These are phyloP conservation scores for Boletellus ananiceps DNA, from an alignment of 768 basidiomycete species.

Conservation along the genomic window DNA sequence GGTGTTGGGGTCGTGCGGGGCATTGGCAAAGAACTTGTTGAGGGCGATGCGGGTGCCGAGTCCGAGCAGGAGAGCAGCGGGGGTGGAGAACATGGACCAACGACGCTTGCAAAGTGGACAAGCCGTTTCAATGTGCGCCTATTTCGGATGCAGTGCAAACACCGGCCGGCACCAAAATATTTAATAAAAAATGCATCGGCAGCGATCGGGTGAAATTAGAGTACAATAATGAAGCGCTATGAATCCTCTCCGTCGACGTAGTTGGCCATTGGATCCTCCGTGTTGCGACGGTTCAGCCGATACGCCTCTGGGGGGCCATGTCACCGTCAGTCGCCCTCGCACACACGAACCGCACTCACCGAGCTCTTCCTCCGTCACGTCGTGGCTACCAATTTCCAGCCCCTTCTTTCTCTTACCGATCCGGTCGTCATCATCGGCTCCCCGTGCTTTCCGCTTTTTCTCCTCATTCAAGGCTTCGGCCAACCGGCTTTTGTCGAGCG, in stretches of 20 bases:
- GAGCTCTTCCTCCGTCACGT: constrained; percentile 86
- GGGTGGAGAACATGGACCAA: constrained; percentile 45
- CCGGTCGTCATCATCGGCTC: constrained; percentile 50
- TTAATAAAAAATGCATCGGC: no score
- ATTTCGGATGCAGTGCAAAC: constrained; percentile 22
- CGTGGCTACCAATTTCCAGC: constrained; percentile 51
- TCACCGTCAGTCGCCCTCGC: constrained; percentile 4
- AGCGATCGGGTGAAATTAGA: no score
- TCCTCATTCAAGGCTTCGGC: constrained; percentile 72
- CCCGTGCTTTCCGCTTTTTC: constrained; percentile 67
- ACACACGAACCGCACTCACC: constrained; percentile 42
- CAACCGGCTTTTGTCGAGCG: constrained; percentile 66
- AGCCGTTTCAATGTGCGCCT: constrained; percentile 15
- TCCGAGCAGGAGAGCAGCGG: constrained; percentile 67
- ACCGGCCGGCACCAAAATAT: not conserved
- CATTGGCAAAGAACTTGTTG: constrained; percentile 49
- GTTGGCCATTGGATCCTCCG: constrained; percentile 91
- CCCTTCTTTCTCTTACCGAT: constrained; percentile 59
- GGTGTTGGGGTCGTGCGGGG: constrained; percentile 27
- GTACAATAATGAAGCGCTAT: not conserved
- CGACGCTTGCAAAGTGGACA: not conserved
- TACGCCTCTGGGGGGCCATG: constrained; percentile 70
- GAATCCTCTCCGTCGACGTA: constrained; percentile 60
- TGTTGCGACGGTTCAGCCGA: constrained; percentile 63
- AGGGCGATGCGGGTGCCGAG: constrained; percentile 69